These are phyloP conservation scores for Colletotrichum nymphaeae DNA, from an alignment of 2,329 filamentous ascomycete genomes.

Conservation along the genomic window DNA sequence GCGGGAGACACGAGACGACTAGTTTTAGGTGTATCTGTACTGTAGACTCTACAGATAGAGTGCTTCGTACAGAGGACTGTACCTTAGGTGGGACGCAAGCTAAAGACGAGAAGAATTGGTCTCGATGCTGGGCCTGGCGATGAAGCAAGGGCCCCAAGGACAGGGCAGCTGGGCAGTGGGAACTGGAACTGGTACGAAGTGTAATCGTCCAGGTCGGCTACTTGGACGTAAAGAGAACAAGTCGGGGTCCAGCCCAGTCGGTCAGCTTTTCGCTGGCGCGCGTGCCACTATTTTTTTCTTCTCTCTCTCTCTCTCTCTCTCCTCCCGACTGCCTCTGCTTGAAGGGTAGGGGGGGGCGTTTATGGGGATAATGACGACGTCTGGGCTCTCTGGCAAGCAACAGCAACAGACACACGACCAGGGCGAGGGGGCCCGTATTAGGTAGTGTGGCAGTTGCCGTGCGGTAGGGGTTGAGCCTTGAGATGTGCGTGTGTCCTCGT, in stretches of 20 bases:
- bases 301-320: not conserved
- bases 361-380: constrained; percentile 30
- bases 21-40: not conserved
- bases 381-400: not conserved
- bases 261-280: constrained; percentile 29
- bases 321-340: not conserved
- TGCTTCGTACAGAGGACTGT: not conserved
- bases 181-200: not conserved
- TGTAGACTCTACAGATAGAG: not conserved
- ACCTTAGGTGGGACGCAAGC: not conserved
- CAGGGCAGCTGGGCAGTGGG: not conserved
- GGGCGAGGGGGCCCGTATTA: not conserved
- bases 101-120: not conserved
- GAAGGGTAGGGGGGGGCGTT: not conserved
- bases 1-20: not conserved
- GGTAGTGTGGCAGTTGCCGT: not conserved
- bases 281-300: constrained; percentile 13
- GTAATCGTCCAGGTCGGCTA: not conserved
- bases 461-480: not conserved
- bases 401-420: constrained; percentile 6
- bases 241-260: constrained; percentile 30
- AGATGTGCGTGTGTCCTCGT: not conserved
- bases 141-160: not conserved
- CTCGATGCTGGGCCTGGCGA: not conserved
- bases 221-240: not conserved